Evolutionary conservation across 352 stramenopile genomes (phyloP), one percentile per base, ranked within the genome.

Genomic region (Elongisporangium senticosum): DNA sequence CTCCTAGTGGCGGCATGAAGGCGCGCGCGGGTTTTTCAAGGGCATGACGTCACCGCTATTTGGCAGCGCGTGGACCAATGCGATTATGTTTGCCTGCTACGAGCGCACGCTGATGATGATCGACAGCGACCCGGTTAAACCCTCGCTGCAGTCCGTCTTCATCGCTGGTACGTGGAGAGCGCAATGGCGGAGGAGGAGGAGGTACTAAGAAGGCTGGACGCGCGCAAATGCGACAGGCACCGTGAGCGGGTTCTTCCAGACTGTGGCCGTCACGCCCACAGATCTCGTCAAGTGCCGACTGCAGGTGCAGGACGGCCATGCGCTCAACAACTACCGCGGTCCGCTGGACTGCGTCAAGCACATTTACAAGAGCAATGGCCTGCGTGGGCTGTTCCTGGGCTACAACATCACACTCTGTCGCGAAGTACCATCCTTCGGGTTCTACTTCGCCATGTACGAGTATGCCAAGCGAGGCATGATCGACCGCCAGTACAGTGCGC

Each of bases 401-500:
- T 91, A 89, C 57, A 78, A 70, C 13, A 74, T 86, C 54, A 95
- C 86, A 19, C 53, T 92, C 47, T 84, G 75, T 56, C 80, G 86
- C 14, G 86, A 95, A 49, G 74, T 90, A n/a, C 80, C 80, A 7
- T 88, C 86, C 11, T 95, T 91, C 52, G 83, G 75, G 3, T 81
- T 91, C 58, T 95, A 95, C 66, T 95, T 93, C 65, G 84, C 65
- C 58, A 68, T 83, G 21, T 95, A 95, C 69, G 86, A 95, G 63
- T 79, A 77, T 56, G 67, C 72, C 39, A 93, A 93, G 71, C 83
- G 84, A 55, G 70, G 63, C 53, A 85, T 95, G 74, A 72, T 89
- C 24, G 71, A 74, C 40, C 60, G 61, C 6, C 64, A 66, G 20
- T 73, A 87, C 49, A 90, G 74, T 55, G 56, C 74, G 6, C 74